Conservation (phyloP, 352 stramenopile species). For the Pilasporangium apinafurcum region DNA sequence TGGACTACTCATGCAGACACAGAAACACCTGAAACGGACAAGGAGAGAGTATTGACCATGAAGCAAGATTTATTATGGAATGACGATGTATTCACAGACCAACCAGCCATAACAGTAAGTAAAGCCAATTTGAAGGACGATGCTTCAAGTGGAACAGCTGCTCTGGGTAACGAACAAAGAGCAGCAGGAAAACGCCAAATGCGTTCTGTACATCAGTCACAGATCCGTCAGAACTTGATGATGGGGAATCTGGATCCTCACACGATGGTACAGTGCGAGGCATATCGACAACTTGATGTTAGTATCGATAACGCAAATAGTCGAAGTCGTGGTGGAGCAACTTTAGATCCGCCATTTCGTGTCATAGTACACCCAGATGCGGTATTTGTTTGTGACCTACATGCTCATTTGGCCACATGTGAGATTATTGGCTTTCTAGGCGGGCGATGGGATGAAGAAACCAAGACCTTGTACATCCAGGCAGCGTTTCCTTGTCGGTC, state of each 20-base stretch:
- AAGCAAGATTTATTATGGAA: conserved; percentile 76
- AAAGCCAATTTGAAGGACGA: not conserved
- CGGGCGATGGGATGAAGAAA: conserved; percentile 79
- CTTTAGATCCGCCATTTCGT: conserved; percentile 72
- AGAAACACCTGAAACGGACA: conserved; percentile 2
- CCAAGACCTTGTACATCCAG: conserved; percentile 88
- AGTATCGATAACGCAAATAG: conserved; percentile 23
- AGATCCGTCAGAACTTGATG: conserved; percentile 76
- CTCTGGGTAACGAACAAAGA: conserved; percentile 8
- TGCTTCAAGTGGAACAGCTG: conserved; percentile 2
- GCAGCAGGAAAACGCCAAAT: conserved; percentile 43
- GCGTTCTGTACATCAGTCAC: conserved; percentile 68
- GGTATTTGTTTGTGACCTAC: conserved; percentile 89
- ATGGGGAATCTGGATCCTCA: conserved; percentile 70
- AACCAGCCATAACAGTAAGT: not conserved
- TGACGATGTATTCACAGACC: conserved; percentile 47
- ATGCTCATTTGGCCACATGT: conserved; percentile 88
- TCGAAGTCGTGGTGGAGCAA: conserved; percentile 33
- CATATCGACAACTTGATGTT: no score
- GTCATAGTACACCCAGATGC: conserved; percentile 88
- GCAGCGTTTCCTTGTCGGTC: conserved; percentile 91
- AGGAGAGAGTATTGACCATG: conserved; percentile 22
- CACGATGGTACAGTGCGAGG: conserved; percentile 82
- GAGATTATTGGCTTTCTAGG: conserved; percentile 95
- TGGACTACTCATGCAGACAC: conserved; percentile 32